Base-by-base conservation (phyloP, 2,329 filamentous ascomycete genomes). In the Diaporthe eres region DNA sequence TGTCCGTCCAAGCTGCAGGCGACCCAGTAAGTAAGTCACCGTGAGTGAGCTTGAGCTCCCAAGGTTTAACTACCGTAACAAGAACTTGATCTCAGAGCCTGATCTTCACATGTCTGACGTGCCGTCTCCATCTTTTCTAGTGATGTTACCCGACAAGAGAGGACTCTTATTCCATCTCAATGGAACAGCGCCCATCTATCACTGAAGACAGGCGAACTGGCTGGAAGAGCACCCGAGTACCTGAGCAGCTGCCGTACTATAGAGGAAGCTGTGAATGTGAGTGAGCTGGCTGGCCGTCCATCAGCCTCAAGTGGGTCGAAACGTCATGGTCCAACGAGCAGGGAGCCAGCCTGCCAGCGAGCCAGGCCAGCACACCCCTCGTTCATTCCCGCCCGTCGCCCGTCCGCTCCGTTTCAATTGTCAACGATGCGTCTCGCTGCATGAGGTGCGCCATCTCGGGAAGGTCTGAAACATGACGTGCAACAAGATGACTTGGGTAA, bases 391-490 rank as follows among this genome's bases (percentile, higher is more conserved):
- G 65, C 49, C 49, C 65, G 65, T n/a, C 65, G 42, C 17, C 25
- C 42, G 42, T 42, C 60, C 25, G 10, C 47, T 70, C 65, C 65
- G 65, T 70, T 70, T 70, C 65, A 53, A 70, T 70, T 42, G 34
- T 42, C 65, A 70, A 70, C 65, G n/a, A 70, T 42, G 49, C 65
- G 49, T 70, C n/a, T 42, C 34, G 65, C 34, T 47, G 49, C 65
- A 31, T 70, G 4, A 55, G 22, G 65, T 5, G 65, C 65, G 34
- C 49, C 65, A 70, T 28, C 65, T 55, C 65, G 65, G 65, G 47
- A 68, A 53, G 34, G 34, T 42, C 65, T 70, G 65, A 70, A 55
- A 70, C 65, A 70, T 70, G 65, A 55, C 65, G 49, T 70, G 65
- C 65, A 70, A 55, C 65, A 70, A 70, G 49, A 51, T 13, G 49